phyloP scores from a whole-genome alignment of 257 asterid genomes.

The Rhazya stricta region DNA sequence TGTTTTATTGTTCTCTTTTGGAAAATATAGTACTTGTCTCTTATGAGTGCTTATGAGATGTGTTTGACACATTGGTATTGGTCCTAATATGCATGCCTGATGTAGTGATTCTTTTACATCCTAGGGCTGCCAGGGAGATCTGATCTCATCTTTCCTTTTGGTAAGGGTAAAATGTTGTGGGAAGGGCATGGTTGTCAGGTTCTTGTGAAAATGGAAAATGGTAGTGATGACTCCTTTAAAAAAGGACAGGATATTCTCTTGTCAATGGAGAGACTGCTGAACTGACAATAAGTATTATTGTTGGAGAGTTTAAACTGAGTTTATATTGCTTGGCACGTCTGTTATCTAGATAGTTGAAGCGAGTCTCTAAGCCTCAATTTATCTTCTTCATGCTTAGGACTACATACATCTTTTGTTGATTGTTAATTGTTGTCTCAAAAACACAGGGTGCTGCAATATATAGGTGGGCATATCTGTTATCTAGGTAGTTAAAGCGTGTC shows the following conservation, averaged over 20 bases:
- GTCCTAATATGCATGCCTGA: not conserved
- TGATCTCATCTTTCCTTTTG: not conserved
- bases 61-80: not conserved
- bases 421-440: not conserved
- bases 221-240: not conserved
- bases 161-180: not conserved
- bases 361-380: not conserved
- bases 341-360: not conserved
- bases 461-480: not conserved
- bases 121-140: not conserved
- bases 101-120: not conserved
- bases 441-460: not conserved
- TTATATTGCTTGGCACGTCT: not conserved
- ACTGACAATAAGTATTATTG: not conserved
- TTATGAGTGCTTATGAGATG: not conserved
- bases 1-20: not conserved
- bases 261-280: not conserved
- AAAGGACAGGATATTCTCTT: not conserved
- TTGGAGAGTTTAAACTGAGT: not conserved
- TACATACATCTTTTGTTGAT: not conserved
- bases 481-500: not conserved
- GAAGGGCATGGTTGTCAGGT: not conserved
- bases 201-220: not conserved
- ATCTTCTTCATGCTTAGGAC: not conserved
- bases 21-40: not conserved